Evolutionary conservation across 805 yeast species (phyloP).

Genomic region (Cyberlindnera nakhonratchasimensis): DNA sequence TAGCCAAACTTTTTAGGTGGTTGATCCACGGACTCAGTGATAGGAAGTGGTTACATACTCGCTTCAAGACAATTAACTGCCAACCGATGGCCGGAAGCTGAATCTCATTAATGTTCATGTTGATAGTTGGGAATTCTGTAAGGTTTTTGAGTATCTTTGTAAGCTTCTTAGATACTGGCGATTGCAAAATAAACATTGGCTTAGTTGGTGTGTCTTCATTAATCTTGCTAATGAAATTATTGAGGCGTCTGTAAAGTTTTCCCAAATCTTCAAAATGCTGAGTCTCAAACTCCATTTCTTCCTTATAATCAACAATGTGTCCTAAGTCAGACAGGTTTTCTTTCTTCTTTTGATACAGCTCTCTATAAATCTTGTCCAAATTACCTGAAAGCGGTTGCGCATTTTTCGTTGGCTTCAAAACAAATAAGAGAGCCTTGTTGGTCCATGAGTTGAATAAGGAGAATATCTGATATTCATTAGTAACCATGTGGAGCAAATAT

Average conservation of each 20-base stretch:
- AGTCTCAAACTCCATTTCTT: slow-evolving; percentile 51
- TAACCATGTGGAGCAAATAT: slow-evolving; percentile 63
- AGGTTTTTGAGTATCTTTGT: slow-evolving; percentile 44
- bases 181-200: slow-evolving; percentile 66
- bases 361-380: slow-evolving; percentile 52
- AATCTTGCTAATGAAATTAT: slow-evolving; percentile 48
- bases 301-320: slow-evolving; percentile 50
- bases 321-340: slow-evolving; percentile 41
- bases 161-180: slow-evolving; percentile 54
- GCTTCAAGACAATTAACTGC: slow-evolving; percentile 64
- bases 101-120: slow-evolving; percentile 54
- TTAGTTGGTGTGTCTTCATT: slow-evolving; percentile 66
- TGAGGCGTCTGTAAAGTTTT: slow-evolving; percentile 56
- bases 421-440: slow-evolving; percentile 44
- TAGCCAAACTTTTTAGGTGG: slow-evolving; percentile 60
- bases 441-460: slow-evolving; percentile 66
- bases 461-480: slow-evolving; percentile 74
- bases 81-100: slow-evolving; percentile 75
- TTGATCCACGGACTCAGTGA: slow-evolving; percentile 71
- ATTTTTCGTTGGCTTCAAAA: slow-evolving; percentile 62
- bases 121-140: slow-evolving; percentile 58
- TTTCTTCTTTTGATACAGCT: slow-evolving; percentile 45
- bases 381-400: slow-evolving; percentile 65
- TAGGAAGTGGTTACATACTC: slow-evolving; percentile 67
- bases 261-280: slow-evolving; percentile 50